Evolutionary conservation across 495 filamentous ascomycete species (phyloP), one percentile per base, ranked within the genome.

Genomic region (Terfezia claveryi): DNA sequence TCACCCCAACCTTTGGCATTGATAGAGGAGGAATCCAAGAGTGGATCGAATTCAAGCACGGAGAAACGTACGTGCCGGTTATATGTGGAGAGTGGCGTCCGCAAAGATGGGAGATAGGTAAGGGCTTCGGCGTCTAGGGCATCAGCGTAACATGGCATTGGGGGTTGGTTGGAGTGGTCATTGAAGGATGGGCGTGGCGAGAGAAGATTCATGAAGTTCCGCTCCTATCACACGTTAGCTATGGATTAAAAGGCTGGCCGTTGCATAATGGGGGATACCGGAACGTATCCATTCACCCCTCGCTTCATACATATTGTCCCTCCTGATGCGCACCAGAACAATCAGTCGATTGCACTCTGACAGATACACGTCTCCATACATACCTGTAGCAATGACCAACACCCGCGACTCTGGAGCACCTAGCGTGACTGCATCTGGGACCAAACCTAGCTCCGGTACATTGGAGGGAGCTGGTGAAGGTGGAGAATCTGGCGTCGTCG

Each of bases 301-400:
- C 73, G 76, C 62, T 77, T 76, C 91, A 98, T 98, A 68, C 87
- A 95, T 55, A 98, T 96, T 1, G 91, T 96, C 17, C 91, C 91
- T 50, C 63, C 63, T 65, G 38, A 11, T 16, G 20, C 11, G 23
- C 14, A 50, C 38, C 12, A 32, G 17, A n/a, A 56, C 38, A 8
- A 10, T 8, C 32, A 9, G n/a, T 16, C 10, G 4, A 10, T 17
- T 17, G 23, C 23, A 51, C 20, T 20, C 20, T 20, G 20, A 20
- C 20, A 20, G 20, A 20, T 20, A 44, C 10, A 44, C 10, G 16
- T 46, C 41, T 14, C 14, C 12, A 46, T 9, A 50, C 36, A 10
- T 57, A 65, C 91, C 87, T 12, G 88, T 94, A 76, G 89, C 89
- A 69, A 94, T 85, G 57, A 94, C 81, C 55, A 94, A 72, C 8